phyloP scores from a whole-genome alignment of 2,329 filamentous ascomycete genomes.

The Aspergillaceae sp. region DNA sequence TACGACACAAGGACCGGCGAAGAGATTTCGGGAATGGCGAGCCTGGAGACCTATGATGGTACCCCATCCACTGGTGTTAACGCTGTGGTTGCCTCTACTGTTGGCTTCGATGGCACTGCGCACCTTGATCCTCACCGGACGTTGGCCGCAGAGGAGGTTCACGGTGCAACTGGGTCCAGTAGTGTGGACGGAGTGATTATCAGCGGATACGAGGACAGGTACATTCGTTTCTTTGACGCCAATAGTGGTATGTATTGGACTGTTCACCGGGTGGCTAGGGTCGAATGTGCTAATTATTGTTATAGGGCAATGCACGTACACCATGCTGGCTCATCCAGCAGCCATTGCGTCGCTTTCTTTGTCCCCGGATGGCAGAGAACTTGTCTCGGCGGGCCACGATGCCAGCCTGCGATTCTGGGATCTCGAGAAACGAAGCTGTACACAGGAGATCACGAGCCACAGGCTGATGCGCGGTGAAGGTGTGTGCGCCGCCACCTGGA shows the following conservation, averaged over 20 bases:
- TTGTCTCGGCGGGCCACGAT: slow-evolving; percentile 93
- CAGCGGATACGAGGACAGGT: slow-evolving; percentile 91
- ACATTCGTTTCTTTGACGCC: slow-evolving; percentile 94
- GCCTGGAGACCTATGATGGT: slow-evolving; percentile 85
- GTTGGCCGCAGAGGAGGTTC: slow-evolving; percentile 58
- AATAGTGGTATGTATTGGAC: slow-evolving; percentile 72
- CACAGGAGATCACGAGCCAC: slow-evolving; percentile 89
- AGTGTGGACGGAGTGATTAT: slow-evolving; percentile 90
- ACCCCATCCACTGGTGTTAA: slow-evolving; percentile 79
- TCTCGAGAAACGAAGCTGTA: slow-evolving; percentile 88
- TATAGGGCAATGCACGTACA: slow-evolving; percentile 95
- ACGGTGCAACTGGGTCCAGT: slow-evolving; percentile 73
- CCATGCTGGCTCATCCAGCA: slow-evolving; percentile 92
- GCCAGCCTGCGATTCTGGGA: slow-evolving; percentile 95
- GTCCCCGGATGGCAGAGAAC: slow-evolving; percentile 85
- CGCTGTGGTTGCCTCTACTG: slow-evolving; percentile 77
- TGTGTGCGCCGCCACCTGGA: slow-evolving; percentile 91
- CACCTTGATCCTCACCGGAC: slow-evolving; percentile 54
- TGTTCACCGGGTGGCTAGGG: too few relatives aligned
- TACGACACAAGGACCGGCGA: slow-evolving; percentile 90
- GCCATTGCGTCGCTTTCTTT: slow-evolving; percentile 87
- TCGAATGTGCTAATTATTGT: slow-evolving; percentile 9
- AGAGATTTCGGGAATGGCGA: slow-evolving; percentile 86
- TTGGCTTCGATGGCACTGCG: slow-evolving; percentile 62
- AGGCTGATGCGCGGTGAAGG: slow-evolving; percentile 93